Conservation (phyloP, 345 rosid genomes). For the Gossypium raimondii region DNA sequence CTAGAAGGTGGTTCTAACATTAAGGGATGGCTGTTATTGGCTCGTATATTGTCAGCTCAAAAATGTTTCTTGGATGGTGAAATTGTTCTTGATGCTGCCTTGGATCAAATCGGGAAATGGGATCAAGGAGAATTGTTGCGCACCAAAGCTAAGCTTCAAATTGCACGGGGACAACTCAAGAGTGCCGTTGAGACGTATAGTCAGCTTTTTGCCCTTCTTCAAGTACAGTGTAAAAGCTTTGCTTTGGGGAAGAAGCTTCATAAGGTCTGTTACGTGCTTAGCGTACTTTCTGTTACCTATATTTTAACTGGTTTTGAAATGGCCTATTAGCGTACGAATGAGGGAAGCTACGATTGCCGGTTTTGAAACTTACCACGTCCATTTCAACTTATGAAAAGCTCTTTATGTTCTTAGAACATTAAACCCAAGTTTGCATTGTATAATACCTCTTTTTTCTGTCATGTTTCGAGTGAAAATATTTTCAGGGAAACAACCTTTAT, state of each 20-base stretch:
- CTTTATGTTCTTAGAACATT: background rate
- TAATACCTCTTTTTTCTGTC: background rate
- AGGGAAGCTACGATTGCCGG: background rate
- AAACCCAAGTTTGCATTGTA: background rate
- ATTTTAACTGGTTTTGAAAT: background rate
- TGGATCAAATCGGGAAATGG: constrained; percentile 76
- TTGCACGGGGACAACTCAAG: constrained; percentile 55
- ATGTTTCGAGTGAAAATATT: background rate
- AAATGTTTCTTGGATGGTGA: constrained; percentile 57
- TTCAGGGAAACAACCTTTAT: background rate
- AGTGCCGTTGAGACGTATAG: constrained; percentile 58
- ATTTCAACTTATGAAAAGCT: background rate
- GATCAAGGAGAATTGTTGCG: constrained; percentile 79
- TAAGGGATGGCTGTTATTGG: constrained; percentile 67
- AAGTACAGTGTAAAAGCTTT: constrained; percentile 59
- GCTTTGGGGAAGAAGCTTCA: constrained; percentile 38
- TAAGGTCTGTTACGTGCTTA: constrained; percentile 36
- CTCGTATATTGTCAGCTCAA: constrained; percentile 74
- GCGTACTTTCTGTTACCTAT: background rate
- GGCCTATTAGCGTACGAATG: background rate
- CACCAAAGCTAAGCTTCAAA: constrained; percentile 67
- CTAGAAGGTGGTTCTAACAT: constrained; percentile 54
- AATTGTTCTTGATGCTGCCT: constrained; percentile 48
- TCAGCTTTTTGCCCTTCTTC: constrained; percentile 68
- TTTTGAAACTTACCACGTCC: background rate